Evolutionary conservation across 495 filamentous ascomycete species (phyloP).

Genomic region (Neurospora sp.): DNA sequence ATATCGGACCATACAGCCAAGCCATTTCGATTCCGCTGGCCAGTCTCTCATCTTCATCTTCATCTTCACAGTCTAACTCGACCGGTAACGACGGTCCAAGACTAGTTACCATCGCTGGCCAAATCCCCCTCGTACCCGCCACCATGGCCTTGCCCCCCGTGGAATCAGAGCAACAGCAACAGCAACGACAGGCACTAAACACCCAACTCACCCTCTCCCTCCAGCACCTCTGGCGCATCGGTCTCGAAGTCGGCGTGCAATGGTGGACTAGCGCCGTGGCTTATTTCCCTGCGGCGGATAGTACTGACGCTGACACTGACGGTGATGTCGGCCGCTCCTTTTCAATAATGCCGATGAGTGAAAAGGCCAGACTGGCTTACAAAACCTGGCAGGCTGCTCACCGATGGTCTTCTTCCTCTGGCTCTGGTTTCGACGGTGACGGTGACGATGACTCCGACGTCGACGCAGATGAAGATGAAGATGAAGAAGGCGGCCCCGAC

Average conservation of each 20-base stretch:
- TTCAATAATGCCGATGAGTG: background rate
- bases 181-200: slow-evolving; percentile 9
- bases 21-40: slow-evolving; percentile 53
- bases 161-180: background rate
- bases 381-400: slow-evolving; percentile 30
- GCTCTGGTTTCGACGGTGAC: no score
- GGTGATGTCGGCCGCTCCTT: background rate
- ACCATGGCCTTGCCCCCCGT: slow-evolving; percentile 53
- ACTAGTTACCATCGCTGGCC: slow-evolving; percentile 57
- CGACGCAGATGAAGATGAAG: slow-evolving; percentile 7
- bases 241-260: slow-evolving; percentile 54
- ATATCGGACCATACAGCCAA: slow-evolving; percentile 96
- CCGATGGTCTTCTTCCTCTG: slow-evolving; percentile 2
- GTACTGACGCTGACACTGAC: background rate
- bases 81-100: background rate
- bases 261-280: slow-evolving; percentile 68
- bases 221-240: slow-evolving; percentile 88
- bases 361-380: slow-evolving; percentile 10
- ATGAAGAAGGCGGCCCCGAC: slow-evolving; percentile 42
- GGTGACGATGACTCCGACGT: slow-evolving; percentile 6
- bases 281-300: slow-evolving; percentile 41
- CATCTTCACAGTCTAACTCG: background rate
- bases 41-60: slow-evolving; percentile 2
- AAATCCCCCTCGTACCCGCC: slow-evolving; percentile 80
- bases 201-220: slow-evolving; percentile 47